phyloP scores from a whole-genome alignment of 257 asterid genomes.

The Capsicum pubescens region DNA sequence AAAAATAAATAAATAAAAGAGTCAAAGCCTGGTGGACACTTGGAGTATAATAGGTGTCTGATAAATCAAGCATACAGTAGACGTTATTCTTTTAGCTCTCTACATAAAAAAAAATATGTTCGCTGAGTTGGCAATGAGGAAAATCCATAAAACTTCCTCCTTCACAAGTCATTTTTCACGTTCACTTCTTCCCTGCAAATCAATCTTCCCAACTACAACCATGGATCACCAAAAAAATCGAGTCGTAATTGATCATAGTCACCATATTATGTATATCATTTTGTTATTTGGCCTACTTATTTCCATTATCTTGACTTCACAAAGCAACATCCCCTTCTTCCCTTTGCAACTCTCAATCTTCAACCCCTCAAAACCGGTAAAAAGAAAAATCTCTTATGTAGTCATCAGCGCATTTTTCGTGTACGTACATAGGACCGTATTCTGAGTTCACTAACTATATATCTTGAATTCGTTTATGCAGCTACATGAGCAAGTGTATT shows the following conservation, averaged over 20 bases:
- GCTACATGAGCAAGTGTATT: background rate
- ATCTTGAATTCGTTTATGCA: background rate
- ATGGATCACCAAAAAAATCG: background rate
- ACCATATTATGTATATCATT: conserved; percentile 6
- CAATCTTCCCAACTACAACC: conserved; percentile 6
- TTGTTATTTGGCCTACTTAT: conserved; percentile 8
- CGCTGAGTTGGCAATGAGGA: conserved; percentile 4
- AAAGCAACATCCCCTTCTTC: background rate
- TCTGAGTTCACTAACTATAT: background rate
- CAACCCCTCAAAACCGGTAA: conserved; percentile 15
- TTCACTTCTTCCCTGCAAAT: conserved; percentile 23
- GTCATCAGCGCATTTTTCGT: background rate
- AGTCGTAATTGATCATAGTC: conserved; percentile 5
- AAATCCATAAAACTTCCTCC: background rate
- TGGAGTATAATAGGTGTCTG: background rate
- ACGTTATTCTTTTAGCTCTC: background rate
- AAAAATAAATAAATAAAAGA: background rate
- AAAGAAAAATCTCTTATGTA: background rate
- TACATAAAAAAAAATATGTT: background rate
- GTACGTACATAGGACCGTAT: background rate
- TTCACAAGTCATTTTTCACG: background rate
- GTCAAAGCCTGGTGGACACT: background rate
- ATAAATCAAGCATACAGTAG: background rate
- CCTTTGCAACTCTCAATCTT: conserved; percentile 24
- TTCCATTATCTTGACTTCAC: conserved; percentile 19